Evolutionary conservation across 2,329 filamentous ascomycete genomes (phyloP).

Genomic region (Cladophialophora psammophila): DNA sequence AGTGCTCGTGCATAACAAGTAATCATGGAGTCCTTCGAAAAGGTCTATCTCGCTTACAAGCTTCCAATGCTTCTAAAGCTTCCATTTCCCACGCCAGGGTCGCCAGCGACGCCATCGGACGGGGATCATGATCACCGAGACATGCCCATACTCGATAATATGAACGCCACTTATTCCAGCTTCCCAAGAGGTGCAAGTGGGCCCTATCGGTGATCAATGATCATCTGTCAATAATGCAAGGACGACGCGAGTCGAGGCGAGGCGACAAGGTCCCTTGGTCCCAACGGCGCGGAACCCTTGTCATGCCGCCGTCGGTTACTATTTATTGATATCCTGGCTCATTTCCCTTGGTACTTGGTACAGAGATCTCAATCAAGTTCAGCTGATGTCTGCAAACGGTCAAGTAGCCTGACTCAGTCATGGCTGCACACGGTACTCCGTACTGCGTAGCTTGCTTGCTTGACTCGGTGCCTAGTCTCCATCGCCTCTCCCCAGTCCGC

Average conservation of each 20-base stretch:
- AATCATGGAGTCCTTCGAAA: neutral
- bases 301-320: neutral
- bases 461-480: neutral
- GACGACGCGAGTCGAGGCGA: slow-evolving; percentile 2
- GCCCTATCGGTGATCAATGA: neutral
- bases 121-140: neutral
- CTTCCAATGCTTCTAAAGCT: slow-evolving; percentile 13
- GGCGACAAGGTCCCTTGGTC: neutral
- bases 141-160: neutral
- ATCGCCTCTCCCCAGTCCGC: neutral
- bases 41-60: slow-evolving; percentile 15
- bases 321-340: neutral
- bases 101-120: slow-evolving; percentile 14
- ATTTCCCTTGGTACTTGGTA: neutral
- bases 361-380: neutral
- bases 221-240: neutral
- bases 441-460: neutral
- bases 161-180: slow-evolving; percentile 3
- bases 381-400: neutral
- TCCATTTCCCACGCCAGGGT: slow-evolving; percentile 13
- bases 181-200: neutral
- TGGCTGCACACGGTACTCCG: neutral
- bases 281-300: slow-evolving; percentile 4
- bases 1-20: slow-evolving; percentile 8
- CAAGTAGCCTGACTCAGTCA: neutral